Percentiles rank a stretch among this genome's conserved stretches.
Conservation (phyloP, 1,139 yeast genomes). For the Spathaspora sp. region DNA sequence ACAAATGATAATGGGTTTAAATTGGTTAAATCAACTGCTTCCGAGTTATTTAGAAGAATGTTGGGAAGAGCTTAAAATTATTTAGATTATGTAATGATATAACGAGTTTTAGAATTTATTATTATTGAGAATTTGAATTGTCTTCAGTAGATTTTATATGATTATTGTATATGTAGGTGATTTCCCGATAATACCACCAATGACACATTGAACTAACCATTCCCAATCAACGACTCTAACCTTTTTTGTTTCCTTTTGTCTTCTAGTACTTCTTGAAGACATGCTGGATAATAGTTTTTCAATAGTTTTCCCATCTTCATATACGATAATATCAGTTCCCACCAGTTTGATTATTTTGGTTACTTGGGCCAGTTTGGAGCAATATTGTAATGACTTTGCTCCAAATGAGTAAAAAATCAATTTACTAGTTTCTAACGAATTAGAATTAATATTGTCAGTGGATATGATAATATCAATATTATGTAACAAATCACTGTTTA, state of each 20-base stretch:
- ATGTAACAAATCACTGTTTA: slow-evolving; percentile 36
- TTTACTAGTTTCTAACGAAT: slow-evolving; percentile 35
- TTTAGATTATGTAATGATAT: neutral
- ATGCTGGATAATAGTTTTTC: slow-evolving; percentile 3
- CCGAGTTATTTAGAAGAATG: slow-evolving; percentile 43
- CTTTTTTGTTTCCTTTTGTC: slow-evolving; percentile 2
- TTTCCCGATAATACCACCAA: slow-evolving; percentile 41
- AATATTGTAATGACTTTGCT: slow-evolving; percentile 25
- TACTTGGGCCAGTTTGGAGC: slow-evolving; percentile 9
- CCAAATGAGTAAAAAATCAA: slow-evolving; percentile 52
- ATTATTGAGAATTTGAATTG: neutral
- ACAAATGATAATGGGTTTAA: slow-evolving; percentile 85
- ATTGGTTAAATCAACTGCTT: slow-evolving; percentile 56
- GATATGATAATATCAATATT: slow-evolving; percentile 32
- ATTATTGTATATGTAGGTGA: slow-evolving; percentile 6
- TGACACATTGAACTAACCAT: slow-evolving; percentile 74
- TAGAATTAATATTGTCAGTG: slow-evolving; percentile 19
- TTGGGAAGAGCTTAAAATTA: slow-evolving; percentile 17
- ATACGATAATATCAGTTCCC: slow-evolving; percentile 19
- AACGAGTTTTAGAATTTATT: neutral
- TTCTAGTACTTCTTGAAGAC: slow-evolving; percentile 5
- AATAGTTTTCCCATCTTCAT: slow-evolving; percentile 21
- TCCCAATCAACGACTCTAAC: slow-evolving; percentile 54
- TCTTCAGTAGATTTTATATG: neutral
- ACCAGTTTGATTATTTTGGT: slow-evolving; percentile 3